Percentiles rank a stretch among this genome's conserved stretches.
Conservation (phyloP, 2,329 filamentous ascomycete genomes). For the Curvularia lunata region DNA sequence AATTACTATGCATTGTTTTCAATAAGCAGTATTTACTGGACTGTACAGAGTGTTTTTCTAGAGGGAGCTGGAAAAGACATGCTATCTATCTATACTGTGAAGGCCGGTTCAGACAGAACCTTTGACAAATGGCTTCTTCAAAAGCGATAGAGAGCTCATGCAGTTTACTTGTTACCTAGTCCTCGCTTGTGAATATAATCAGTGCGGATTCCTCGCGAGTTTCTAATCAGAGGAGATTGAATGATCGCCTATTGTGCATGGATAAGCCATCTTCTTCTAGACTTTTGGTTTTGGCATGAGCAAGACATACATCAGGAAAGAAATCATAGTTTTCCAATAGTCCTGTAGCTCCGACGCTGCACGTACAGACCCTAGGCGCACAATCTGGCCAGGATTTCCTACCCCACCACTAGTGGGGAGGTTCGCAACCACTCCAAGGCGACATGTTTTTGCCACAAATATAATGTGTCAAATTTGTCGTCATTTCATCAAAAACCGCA, state of each 20-base stretch:
- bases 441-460: background rate
- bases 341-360: background rate
- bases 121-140: background rate
- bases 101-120: background rate
- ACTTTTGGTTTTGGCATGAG: background rate
- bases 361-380: background rate
- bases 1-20: background rate
- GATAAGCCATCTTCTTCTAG: too few relatives aligned
- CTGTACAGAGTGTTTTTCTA: background rate
- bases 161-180: too few relatives aligned
- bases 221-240: background rate
- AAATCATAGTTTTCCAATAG: background rate
- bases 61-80: background rate
- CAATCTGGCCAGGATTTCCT: background rate
- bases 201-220: too few relatives aligned
- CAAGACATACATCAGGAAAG: too few relatives aligned
- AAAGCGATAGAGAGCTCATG: too few relatives aligned
- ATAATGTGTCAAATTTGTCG: background rate
- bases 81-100: background rate
- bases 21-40: background rate
- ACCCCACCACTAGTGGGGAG: background rate
- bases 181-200: too few relatives aligned
- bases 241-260: too few relatives aligned
- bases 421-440: background rate
- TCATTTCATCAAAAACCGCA: slow-evolving; percentile 15